These are phyloP conservation scores for Chaetomiaceae sp. DNA, from an alignment of 2,329 filamentous ascomycete genomes.

Conservation along the genomic window DNA sequence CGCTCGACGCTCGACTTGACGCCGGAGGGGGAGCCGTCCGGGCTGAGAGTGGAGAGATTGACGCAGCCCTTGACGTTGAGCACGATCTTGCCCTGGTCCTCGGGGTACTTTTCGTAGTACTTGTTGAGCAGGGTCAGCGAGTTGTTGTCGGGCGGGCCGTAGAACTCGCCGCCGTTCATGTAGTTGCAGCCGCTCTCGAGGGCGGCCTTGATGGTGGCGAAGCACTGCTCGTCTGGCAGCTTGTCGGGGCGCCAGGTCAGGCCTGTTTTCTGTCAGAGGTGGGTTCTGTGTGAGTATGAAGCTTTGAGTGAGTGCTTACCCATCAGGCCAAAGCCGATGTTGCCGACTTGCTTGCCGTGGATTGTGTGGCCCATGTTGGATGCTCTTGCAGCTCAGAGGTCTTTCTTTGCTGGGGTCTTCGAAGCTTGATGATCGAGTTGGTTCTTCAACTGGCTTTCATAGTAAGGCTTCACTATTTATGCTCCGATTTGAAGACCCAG, in stretches of 20 bases:
- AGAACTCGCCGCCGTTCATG: slow-evolving; percentile 38
- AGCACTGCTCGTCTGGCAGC: slow-evolving; percentile 33
- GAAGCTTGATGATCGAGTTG: background rate
- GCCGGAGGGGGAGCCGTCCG: slow-evolving; percentile 43
- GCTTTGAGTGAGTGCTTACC: slow-evolving; percentile 32
- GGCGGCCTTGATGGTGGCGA: slow-evolving; percentile 43
- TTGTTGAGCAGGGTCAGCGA: slow-evolving; percentile 48
- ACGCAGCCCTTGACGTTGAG: slow-evolving; percentile 53
- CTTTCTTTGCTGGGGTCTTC: background rate
- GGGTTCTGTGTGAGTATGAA: background rate
- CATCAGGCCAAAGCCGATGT: slow-evolving; percentile 53
- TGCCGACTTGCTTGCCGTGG: slow-evolving; percentile 43
- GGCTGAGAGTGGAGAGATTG: slow-evolving; percentile 27
- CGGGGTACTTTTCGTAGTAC: slow-evolving; percentile 53
- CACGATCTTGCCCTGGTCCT: slow-evolving; percentile 51
- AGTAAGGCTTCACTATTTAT: too few species aligned
- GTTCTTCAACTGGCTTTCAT: too few species aligned
- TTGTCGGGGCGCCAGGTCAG: slow-evolving; percentile 20
- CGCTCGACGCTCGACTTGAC: slow-evolving; percentile 49
- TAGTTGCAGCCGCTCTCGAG: slow-evolving; percentile 33
- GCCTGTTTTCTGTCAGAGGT: slow-evolving; percentile 10
- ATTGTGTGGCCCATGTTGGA: slow-evolving; percentile 32
- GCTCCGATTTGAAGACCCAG: too few species aligned
- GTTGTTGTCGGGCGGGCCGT: slow-evolving; percentile 48
- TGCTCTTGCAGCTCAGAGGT: too few species aligned